phyloP scores from a whole-genome alignment of 495 filamentous ascomycete species.

The Penicillium cataractarum region DNA sequence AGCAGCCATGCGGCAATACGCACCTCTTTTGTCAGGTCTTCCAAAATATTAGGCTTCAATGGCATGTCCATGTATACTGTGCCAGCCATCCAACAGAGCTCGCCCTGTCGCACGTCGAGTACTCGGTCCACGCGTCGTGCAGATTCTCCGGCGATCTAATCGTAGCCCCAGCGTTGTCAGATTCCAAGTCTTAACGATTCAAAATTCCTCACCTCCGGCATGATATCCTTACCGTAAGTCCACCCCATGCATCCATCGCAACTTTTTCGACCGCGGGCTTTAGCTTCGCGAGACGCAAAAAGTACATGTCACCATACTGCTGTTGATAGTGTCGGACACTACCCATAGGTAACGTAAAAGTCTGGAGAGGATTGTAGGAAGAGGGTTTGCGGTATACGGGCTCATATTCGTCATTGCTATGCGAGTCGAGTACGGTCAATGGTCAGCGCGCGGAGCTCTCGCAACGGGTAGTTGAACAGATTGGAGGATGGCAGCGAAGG shows the following conservation, averaged over 20 bases:
- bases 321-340: slow-evolving; percentile 81
- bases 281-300: slow-evolving; percentile 83
- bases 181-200: too few relatives aligned
- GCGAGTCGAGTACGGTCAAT: background rate
- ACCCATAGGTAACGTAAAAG: slow-evolving; percentile 70
- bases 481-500: background rate
- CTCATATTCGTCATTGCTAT: slow-evolving; percentile 47
- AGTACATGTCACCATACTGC: slow-evolving; percentile 98
- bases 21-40: slow-evolving; percentile 92
- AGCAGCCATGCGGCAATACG: slow-evolving; percentile 27
- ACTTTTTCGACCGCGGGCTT: slow-evolving; percentile 80
- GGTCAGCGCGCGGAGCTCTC: slow-evolving; percentile 24
- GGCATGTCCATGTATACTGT: slow-evolving; percentile 98
- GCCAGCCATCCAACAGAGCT: slow-evolving; percentile 92
- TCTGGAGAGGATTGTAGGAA: slow-evolving; percentile 72
- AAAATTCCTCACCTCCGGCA: background rate
- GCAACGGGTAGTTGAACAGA: slow-evolving; percentile 1
- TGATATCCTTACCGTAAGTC: slow-evolving; percentile 55
- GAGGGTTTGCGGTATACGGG: slow-evolving; percentile 56
- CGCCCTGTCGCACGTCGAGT: slow-evolving; percentile 91
- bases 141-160: slow-evolving; percentile 73
- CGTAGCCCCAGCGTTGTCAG: slow-evolving; percentile 3
- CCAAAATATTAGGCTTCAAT: slow-evolving; percentile 94
- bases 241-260: slow-evolving; percentile 76
- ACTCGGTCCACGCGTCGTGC: slow-evolving; percentile 80